Evolutionary conservation across 2,329 filamentous ascomycete species (phyloP).

Genomic region (Penicillium vulpinum): DNA sequence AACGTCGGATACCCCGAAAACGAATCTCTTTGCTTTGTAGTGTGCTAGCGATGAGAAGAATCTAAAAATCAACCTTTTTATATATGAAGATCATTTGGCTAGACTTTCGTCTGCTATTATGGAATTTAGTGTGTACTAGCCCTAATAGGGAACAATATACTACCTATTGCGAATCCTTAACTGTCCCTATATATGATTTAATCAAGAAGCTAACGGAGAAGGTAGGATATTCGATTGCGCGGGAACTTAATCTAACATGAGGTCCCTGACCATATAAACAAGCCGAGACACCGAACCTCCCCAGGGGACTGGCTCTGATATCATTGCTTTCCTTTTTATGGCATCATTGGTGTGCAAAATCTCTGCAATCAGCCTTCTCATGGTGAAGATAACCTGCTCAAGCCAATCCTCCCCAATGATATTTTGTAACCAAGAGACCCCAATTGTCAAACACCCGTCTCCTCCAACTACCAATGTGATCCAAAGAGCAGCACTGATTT

Average conservation of each 20-base stretch:
- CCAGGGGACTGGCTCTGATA: neutral
- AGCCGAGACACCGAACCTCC: neutral
- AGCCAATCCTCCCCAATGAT: neutral
- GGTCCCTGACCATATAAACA: neutral
- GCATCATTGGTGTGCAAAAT: neutral
- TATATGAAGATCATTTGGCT: neutral
- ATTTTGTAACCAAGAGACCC: neutral
- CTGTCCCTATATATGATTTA: too few relatives aligned
- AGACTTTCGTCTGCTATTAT: neutral
- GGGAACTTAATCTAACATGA: neutral
- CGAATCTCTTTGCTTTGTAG: constrained; percentile 12
- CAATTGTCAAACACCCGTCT: neutral
- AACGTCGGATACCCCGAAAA: constrained; percentile 15
- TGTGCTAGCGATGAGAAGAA: constrained; percentile 5
- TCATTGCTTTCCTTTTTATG: neutral
- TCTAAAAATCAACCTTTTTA: neutral
- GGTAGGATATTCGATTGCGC: neutral
- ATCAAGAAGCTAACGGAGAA: neutral
- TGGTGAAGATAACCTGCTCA: neutral
- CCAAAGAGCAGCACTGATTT: neutral
- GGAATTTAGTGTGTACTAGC: neutral
- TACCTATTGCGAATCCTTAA: neutral
- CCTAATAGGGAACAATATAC: neutral
- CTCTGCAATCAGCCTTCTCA: neutral
- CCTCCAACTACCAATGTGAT: neutral